phyloP scores from a whole-genome alignment of 2,329 filamentous ascomycete genomes.

The Huntiella moniliformis region DNA sequence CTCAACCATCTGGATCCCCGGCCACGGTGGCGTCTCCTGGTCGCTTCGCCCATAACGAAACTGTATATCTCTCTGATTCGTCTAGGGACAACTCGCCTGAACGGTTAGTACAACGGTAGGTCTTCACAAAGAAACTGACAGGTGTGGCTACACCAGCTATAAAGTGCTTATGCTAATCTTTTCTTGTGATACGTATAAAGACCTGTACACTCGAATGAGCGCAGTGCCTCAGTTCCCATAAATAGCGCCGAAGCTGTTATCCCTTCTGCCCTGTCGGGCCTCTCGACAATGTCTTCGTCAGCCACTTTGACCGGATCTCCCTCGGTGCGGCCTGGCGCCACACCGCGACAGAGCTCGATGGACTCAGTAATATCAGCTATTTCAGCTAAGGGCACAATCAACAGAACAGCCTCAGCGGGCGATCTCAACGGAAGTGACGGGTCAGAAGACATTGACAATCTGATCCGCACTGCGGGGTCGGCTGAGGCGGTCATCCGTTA shows the following conservation, averaged over 20 bases:
- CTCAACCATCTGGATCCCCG: no score
- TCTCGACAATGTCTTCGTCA: conserved; percentile 8
- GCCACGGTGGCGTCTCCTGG: background rate
- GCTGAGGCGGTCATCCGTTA: conserved; percentile 78
- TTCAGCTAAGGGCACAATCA: conserved; percentile 31
- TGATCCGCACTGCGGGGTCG: conserved; percentile 73
- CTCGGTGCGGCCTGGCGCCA: conserved; percentile 19
- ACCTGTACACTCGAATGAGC: conserved; percentile 8
- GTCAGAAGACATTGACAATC: conserved; percentile 54
- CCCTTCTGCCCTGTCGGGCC: background rate
- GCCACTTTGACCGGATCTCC: conserved; percentile 5
- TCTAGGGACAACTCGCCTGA: conserved; percentile 8
- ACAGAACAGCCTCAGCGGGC: conserved; percentile 29
- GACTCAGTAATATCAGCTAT: conserved; percentile 79
- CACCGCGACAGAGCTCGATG: conserved; percentile 60
- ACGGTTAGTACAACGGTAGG: background rate
- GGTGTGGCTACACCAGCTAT: background rate
- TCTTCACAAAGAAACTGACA: background rate
- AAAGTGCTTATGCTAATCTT: background rate
- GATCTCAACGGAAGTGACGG: conserved; percentile 40
- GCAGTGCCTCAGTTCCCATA: conserved; percentile 5
- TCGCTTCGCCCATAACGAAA: conserved; percentile 7
- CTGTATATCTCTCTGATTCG: conserved; percentile 8
- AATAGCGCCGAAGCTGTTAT: background rate
- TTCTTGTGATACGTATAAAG: background rate